A percentile compares a stretch with the other conserved stretches of the same genome.
These are phyloP conservation scores for Bipolaris bicolor DNA, from an alignment of 2,329 filamentous ascomycete genomes.

Conservation along the genomic window DNA sequence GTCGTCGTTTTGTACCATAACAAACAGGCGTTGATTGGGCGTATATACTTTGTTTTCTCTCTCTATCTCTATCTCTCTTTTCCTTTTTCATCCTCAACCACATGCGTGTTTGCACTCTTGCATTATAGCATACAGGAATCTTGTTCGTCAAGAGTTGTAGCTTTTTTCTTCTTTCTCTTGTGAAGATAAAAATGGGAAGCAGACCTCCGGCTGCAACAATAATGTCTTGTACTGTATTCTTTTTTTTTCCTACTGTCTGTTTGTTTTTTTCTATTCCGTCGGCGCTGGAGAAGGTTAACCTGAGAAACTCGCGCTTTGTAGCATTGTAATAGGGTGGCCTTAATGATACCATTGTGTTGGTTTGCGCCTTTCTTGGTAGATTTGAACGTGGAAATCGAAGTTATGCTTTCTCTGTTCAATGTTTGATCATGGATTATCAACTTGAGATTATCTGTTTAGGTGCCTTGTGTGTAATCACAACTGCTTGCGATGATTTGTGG, in stretches of 20 bases:
- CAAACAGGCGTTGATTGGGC: constrained; percentile 2
- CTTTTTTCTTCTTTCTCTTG: background rate
- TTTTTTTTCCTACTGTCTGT: background rate
- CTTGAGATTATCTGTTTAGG: too few relatives aligned
- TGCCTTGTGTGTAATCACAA: too few relatives aligned
- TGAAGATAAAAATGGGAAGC: background rate
- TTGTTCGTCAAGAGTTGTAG: background rate
- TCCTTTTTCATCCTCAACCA: background rate
- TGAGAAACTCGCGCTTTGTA: background rate
- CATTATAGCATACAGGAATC: constrained; percentile 4
- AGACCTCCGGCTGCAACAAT: background rate
- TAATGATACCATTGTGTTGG: background rate
- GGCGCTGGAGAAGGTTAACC: background rate
- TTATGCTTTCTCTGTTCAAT: background rate
- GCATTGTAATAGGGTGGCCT: background rate
- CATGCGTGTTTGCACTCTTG: background rate
- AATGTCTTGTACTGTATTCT: background rate
- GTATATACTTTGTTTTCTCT: constrained; percentile 8
- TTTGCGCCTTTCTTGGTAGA: background rate
- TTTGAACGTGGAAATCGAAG: background rate
- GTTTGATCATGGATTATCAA: too few relatives aligned
- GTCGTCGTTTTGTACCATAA: constrained; percentile 9
- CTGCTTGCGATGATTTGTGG: too few relatives aligned
- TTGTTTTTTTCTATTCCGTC: background rate
- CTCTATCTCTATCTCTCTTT: background rate